Conservation (phyloP, 2,329 filamentous ascomycete genomes). For the Didymellaceae sp. region DNA sequence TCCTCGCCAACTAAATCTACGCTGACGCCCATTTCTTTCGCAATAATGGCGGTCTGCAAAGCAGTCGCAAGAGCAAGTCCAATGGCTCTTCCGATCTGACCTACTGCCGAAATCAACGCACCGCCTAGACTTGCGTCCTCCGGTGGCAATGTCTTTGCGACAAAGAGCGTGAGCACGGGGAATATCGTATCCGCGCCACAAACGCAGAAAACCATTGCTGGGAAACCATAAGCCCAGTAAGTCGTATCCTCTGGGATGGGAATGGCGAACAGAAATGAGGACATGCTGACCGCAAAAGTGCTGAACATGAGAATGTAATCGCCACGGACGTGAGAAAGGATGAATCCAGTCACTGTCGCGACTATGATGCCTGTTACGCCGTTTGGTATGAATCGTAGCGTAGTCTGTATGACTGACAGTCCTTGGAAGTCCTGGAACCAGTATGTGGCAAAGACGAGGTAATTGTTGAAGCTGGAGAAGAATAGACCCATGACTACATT, state of each 20-base stretch:
- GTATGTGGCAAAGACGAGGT: slow-evolving; percentile 71
- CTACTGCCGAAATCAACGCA: slow-evolving; percentile 70
- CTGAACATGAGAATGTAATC: slow-evolving; percentile 65
- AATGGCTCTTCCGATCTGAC: slow-evolving; percentile 70
- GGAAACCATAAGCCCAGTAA: slow-evolving; percentile 72
- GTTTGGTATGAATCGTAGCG: slow-evolving; percentile 71
- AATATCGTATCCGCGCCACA: slow-evolving; percentile 72
- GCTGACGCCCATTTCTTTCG: slow-evolving; percentile 30
- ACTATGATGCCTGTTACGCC: slow-evolving; percentile 66
- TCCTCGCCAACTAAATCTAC: slow-evolving; percentile 38
- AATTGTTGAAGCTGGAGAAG: slow-evolving; percentile 73
- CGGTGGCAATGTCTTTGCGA: slow-evolving; percentile 65
- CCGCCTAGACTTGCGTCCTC: slow-evolving; percentile 73
- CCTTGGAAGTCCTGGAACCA: slow-evolving; percentile 73
- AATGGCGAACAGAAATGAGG: slow-evolving; percentile 67
- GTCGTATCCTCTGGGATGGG: slow-evolving; percentile 66
- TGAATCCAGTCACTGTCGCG: slow-evolving; percentile 57
- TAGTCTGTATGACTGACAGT: slow-evolving; percentile 68
- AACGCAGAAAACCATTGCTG: slow-evolving; percentile 70
- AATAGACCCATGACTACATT: slow-evolving; percentile 71
- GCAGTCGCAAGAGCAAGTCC: slow-evolving; percentile 70
- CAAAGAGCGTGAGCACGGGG: slow-evolving; percentile 70
- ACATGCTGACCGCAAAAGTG: slow-evolving; percentile 61
- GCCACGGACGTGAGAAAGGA: slow-evolving; percentile 60
- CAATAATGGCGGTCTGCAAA: slow-evolving; percentile 64